Percentiles rank a stretch among this genome's conserved stretches.
phyloP scores from a whole-genome alignment of 352 stramenopile genomes.

The Porosira glacialis region DNA sequence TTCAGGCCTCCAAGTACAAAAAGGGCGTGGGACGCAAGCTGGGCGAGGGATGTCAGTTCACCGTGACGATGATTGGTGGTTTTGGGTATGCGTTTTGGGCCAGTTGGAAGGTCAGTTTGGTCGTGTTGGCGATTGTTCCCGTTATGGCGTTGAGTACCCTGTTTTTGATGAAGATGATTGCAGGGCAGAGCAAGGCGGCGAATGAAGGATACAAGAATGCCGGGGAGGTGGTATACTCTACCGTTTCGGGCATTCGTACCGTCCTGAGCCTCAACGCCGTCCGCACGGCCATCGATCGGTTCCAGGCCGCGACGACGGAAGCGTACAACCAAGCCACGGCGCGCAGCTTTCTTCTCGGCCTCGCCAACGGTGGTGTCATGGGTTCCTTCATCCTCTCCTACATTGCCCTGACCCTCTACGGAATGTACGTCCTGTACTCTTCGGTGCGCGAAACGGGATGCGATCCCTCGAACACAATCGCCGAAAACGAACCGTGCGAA shows the following conservation, averaged over 20 bases:
- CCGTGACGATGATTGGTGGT: constrained; percentile 59
- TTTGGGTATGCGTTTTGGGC: constrained; percentile 65
- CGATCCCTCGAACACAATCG: too few relatives aligned
- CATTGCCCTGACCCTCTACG: too few relatives aligned
- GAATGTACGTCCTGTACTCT: too few relatives aligned
- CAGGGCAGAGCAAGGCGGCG: constrained; percentile 19
- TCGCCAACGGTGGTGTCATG: too few relatives aligned
- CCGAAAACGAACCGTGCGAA: too few relatives aligned
- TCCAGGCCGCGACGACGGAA: constrained; percentile 40
- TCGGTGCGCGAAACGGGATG: too few relatives aligned
- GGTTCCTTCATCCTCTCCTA: too few relatives aligned
- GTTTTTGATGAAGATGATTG: constrained; percentile 50
- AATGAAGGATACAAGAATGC: constrained; percentile 40
- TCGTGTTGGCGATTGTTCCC: constrained; percentile 62
- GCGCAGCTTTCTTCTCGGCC: too few relatives aligned
- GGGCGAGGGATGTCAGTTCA: constrained; percentile 74
- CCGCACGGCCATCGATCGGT: constrained; percentile 58
- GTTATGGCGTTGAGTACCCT: constrained; percentile 39
- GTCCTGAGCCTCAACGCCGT: constrained; percentile 70
- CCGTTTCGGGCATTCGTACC: constrained; percentile 66
- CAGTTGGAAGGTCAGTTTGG: constrained; percentile 58
- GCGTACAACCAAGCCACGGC: too few relatives aligned
- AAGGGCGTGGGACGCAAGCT: constrained; percentile 69
- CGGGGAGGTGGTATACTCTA: constrained; percentile 46
- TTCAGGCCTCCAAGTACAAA: constrained; percentile 47